Evolutionary conservation across 1,284 basidiomycete species (phyloP), one percentile per base, ranked within the genome.

Genomic region (Ustilago xerochloae): DNA sequence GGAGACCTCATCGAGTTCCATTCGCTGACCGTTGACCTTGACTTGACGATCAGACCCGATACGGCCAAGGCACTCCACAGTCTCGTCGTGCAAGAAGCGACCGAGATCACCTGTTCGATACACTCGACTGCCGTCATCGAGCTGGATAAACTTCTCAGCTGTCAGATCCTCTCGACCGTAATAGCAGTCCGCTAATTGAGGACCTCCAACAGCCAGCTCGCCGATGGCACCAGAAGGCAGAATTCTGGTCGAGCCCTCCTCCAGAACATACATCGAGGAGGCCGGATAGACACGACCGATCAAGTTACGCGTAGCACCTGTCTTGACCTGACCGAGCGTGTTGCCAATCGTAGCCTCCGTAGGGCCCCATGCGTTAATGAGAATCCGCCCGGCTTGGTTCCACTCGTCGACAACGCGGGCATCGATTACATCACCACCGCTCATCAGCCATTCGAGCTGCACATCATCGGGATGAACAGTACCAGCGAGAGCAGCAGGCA

Each of bases 281-380:
- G 75, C 47, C 1, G 78, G 72, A 41, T 81, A 81, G 32, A 73
- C 73, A 15, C 55, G 39, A 20, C 82, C 82, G n/a, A 84, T 75
- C 43, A 76, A 51, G 33, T 73, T 76, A 16, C 82, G 63, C 3
- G 76, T 76, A 0, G 75, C 63, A 12, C 59, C 51, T 0, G 56
- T 45, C 33, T 66, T 59, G 51, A 83, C 74, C 47, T 70, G 74
- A 3, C 82, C 82, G 1, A 84, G 70, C n/a, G 81, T 83, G 48
- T 81, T 82, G 29, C 82, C 82, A 48, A 84, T 83, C 26, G 81
- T 81, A 10, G 79, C 75, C 47, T 84, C 82, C 1, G 82, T 84
- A 0, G 82, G 82, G 1, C 82, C 82, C 72, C 81, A 84, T 0
- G 82, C 82, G 51, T 84, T 84, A 71, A 83, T 75, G 32, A 84